Conservation (phyloP, 2,329 filamentous ascomycete species). For the Tolypocladium capitatum region DNA sequence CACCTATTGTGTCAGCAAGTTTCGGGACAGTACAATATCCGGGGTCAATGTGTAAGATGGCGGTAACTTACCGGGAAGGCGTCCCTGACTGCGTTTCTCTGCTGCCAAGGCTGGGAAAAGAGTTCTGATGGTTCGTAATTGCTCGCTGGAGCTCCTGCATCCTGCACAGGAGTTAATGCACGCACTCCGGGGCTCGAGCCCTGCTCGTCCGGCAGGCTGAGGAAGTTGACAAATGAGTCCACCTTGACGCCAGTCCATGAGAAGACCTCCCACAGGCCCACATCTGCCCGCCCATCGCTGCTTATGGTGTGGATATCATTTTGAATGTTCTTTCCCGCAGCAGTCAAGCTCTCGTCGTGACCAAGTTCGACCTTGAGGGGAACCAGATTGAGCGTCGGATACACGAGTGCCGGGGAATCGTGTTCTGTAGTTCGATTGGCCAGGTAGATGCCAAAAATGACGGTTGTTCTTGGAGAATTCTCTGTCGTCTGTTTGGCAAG, state of each 20-base stretch:
- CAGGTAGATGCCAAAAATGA: conserved; percentile 69
- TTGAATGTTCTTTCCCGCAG: conserved; percentile 50
- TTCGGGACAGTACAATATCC: neutral
- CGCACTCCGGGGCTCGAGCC: neutral
- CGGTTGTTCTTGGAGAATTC: neutral
- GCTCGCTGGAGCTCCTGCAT: neutral
- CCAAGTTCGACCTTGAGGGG: conserved; percentile 46
- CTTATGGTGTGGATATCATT: conserved; percentile 50
- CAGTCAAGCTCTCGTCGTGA: conserved; percentile 21
- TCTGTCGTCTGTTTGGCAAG: conserved; percentile 20
- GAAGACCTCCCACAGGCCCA: conserved; percentile 56
- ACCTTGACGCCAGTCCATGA: conserved; percentile 62
- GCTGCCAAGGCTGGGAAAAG: conserved; percentile 4
- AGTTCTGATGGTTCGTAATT: neutral
- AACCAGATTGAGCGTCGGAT: conserved; percentile 68
- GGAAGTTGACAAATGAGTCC: conserved; percentile 70
- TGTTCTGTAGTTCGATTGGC: conserved; percentile 54
- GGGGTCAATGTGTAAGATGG: neutral
- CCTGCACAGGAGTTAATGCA: neutral
- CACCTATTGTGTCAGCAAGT: neutral
- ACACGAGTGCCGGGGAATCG: conserved; percentile 29
- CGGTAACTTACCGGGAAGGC: conserved; percentile 15
- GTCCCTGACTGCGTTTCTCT: conserved; percentile 11
- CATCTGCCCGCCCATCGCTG: conserved; percentile 34
- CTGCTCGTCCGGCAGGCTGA: conserved; percentile 34